Evolutionary conservation across 305 asterid genomes (phyloP).

Genomic region (Fraxinus platypoda): DNA sequence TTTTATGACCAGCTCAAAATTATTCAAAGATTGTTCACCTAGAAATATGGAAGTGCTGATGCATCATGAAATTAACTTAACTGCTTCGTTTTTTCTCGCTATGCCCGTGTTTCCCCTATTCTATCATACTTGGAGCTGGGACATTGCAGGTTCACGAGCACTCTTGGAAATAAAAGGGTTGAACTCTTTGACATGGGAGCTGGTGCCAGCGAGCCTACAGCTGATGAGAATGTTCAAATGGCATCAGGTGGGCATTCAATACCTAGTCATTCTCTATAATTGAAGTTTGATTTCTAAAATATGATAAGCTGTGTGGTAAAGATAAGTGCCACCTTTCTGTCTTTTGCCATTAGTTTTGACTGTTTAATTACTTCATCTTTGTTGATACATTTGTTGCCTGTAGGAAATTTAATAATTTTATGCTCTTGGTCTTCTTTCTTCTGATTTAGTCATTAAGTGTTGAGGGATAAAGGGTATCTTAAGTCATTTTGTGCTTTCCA

Average conservation of each 20-base stretch:
- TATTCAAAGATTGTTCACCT: constrained; percentile 1
- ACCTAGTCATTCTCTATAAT: constrained; percentile 1
- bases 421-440: neutral
- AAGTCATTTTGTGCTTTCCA: neutral
- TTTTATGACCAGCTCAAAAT: neutral
- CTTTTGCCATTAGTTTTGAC: neutral
- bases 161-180: constrained; percentile 90
- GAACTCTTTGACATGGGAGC: constrained; percentile 95
- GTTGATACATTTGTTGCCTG: neutral
- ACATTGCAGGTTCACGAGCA: constrained; percentile 77
- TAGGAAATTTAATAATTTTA: neutral
- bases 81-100: constrained; percentile 14
- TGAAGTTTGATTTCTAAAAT: neutral
- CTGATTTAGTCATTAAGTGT: neutral
- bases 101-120: neutral
- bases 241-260: constrained; percentile 70
- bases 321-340: constrained; percentile 7
- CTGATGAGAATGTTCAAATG: constrained; percentile 82
- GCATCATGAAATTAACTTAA: neutral
- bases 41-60: neutral
- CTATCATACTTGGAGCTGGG: constrained; percentile 14
- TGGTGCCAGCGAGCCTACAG: constrained; percentile 74
- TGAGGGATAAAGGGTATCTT: neutral
- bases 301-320: constrained; percentile 13
- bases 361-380: neutral